Base-by-base conservation (phyloP, 163 green algal genomes). In the Prototheca cutis region DNA sequence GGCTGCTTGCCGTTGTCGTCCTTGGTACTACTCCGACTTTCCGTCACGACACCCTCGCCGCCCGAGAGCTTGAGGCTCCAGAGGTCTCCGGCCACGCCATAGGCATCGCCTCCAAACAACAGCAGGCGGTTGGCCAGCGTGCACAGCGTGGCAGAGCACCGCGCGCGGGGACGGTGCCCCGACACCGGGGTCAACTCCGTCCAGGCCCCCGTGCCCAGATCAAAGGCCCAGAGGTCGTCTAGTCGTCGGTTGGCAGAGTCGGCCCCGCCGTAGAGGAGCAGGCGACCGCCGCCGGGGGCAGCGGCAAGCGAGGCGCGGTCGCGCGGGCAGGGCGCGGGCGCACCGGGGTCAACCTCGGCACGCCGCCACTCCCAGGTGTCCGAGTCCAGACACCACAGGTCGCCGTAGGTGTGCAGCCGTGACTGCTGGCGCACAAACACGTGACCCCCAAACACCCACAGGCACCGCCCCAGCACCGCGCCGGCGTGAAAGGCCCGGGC, bases 391-490 rank as follows among this genome's bases (percentile, higher is more conserved):
- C 48, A 56, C 76, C 76, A 84, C 4, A 81, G 52, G 51, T 81
- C 76, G 39, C 72, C 65, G 55, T 77, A 84, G 47, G 78, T 71
- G 34, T 75, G 74, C 34, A 83, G 48, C 47, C 63, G 67, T 32
- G 72, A 61, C 52, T 67, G 70, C 51, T 77, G 58, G 42, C 64
- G 63, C 15, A 78, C 49, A 30, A 59, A 81, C 3, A 78, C 69
- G 42, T 84, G 76, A 19, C 82, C 83, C 19, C 79, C 83, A 64
- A 87, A 88, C 0, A 87, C 45, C 55, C 82, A 90, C 6, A 87
- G 27, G 13, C 65, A 74, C 31, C 34, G 58, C 25, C 62, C 74
- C 21, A 87, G 29, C 2, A 57, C 74, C 4, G 70, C 72, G 4
- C 67, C 75, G 1, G 74, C 70, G 42, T 86, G 80, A 60, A 84